Percentiles rank a stretch among this genome's conserved stretches.
Evolutionary conservation across 1,284 basidiomycete species (phyloP).

Genomic region (Ustilago cynodontis): DNA sequence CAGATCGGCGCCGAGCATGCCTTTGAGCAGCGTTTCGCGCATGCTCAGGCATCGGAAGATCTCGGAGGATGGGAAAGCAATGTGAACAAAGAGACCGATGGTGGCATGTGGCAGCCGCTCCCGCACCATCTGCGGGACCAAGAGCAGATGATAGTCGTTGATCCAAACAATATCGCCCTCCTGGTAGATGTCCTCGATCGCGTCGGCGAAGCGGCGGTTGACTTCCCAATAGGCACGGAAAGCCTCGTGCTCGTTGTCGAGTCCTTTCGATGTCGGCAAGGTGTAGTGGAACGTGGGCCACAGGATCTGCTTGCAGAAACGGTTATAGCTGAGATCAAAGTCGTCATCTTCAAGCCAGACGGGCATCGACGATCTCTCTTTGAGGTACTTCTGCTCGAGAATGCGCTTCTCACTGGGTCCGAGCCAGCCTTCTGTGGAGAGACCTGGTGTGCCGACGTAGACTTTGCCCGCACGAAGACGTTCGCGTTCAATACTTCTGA

Average conservation of each 20-base stretch:
- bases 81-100: conserved; percentile 89
- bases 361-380: conserved; percentile 76
- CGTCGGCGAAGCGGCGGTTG: conserved; percentile 84
- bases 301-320: conserved; percentile 89
- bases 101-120: conserved; percentile 76
- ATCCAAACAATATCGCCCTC: conserved; percentile 82
- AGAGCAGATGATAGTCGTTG: conserved; percentile 79
- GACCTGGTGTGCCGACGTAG: conserved; percentile 65
- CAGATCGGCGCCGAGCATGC: conserved; percentile 80
- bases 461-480: conserved; percentile 58
- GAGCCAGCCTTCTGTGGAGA: conserved; percentile 62
- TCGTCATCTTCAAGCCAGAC: conserved; percentile 79
- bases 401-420: conserved; percentile 71
- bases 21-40: conserved; percentile 75
- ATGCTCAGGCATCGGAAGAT: conserved; percentile 84
- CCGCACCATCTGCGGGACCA: conserved; percentile 82
- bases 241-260: conserved; percentile 79
- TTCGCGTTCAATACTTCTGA: conserved; percentile 61
- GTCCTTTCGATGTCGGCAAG: conserved; percentile 84
- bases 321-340: conserved; percentile 83
- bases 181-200: conserved; percentile 79
- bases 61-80: conserved; percentile 87
- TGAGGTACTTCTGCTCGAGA: conserved; percentile 76
- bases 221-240: conserved; percentile 84
- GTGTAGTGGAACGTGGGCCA: conserved; percentile 91